A percentile compares a stretch with the other conserved stretches of the same genome.
phyloP scores from a whole-genome alignment of 345 rosid species.

The Arabidopsis arenosa region DNA sequence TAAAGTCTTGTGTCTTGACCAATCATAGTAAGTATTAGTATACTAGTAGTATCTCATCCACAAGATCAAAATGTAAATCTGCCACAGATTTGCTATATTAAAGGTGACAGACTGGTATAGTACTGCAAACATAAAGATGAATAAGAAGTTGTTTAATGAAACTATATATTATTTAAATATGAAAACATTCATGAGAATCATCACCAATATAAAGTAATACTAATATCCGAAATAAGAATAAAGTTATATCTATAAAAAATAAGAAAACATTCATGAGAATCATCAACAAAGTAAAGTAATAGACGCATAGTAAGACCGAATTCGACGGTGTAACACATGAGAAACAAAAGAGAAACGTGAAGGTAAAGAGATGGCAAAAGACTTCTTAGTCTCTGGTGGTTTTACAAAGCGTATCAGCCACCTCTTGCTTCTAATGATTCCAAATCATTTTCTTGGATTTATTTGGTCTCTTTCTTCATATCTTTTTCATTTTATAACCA shows the following conservation, averaged over 20 bases:
- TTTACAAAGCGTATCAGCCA: slow-evolving; percentile 38
- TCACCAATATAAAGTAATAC: no score
- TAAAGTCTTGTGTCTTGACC: background rate
- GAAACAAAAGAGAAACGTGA: slow-evolving; percentile 42
- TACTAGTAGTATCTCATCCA: background rate
- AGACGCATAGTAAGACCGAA: background rate
- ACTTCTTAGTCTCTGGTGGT: background rate
- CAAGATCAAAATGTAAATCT: background rate
- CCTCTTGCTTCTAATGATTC: slow-evolving; percentile 42
- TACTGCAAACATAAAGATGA: no score
- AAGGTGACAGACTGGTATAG: background rate
- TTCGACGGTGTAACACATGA: slow-evolving; percentile 23
- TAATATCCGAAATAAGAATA: no score
- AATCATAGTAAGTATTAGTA: background rate
- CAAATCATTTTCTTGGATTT: slow-evolving; percentile 41
- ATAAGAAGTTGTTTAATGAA: no score
- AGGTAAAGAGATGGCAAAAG: slow-evolving; percentile 31
- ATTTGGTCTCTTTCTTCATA: slow-evolving; percentile 29
- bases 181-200: no score
- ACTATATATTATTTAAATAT: no score
- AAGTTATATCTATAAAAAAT: background rate
- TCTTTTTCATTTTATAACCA: slow-evolving; percentile 5
- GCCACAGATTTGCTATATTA: background rate
- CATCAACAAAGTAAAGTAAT: background rate
- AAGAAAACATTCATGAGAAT: slow-evolving; percentile 2